Conservation (phyloP, 305 asterid genomes). For the Withania somnifera region DNA sequence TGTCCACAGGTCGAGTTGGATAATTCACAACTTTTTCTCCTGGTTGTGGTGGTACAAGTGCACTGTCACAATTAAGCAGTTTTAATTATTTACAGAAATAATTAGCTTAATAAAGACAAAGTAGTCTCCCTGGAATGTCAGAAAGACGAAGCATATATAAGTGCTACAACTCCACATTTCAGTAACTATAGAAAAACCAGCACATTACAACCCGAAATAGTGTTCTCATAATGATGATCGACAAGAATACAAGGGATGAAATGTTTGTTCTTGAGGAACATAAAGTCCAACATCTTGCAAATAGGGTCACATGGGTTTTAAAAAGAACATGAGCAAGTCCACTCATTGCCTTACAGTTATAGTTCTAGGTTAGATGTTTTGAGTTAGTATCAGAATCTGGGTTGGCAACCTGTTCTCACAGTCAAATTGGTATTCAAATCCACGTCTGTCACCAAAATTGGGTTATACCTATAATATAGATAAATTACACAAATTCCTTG, state of each 20-base stretch:
- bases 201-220: neutral
- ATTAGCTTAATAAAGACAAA: neutral
- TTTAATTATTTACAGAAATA: neutral
- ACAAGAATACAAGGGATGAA: conserved; percentile 1
- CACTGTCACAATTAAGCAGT: conserved; percentile 35
- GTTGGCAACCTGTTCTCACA: neutral
- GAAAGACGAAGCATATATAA: neutral
- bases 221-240: neutral
- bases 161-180: neutral
- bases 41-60: conserved; percentile 76
- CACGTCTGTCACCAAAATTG: neutral
- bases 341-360: neutral
- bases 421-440: neutral
- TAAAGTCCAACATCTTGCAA: neutral
- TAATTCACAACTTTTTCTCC: conserved; percentile 89
- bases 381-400: neutral
- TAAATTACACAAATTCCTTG: neutral
- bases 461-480: neutral
- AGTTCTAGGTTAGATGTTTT: neutral
- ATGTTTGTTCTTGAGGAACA: neutral
- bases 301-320: neutral
- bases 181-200: neutral
- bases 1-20: conserved; percentile 92
- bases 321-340: neutral
- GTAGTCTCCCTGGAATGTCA: neutral